Conservation (phyloP, 192 early-diverging fungal genomes). For the Coemansia sp. region DNA sequence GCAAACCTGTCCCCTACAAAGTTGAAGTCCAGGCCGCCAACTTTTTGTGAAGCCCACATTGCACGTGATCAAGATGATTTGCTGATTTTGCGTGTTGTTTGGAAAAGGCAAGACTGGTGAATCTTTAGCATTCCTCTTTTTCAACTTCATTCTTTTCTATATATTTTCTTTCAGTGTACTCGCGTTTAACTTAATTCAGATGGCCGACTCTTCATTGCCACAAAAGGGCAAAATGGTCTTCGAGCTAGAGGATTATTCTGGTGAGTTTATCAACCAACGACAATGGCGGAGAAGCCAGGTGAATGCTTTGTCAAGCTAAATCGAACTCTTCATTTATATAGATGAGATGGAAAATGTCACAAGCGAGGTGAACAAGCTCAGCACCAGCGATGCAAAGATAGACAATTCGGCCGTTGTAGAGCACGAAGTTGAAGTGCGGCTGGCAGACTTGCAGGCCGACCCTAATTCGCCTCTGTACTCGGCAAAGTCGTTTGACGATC, state of each 20-base stretch:
- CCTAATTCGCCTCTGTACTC: constrained; percentile 76
- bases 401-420: constrained; percentile 7
- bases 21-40: not conserved
- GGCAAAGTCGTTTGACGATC: constrained; percentile 74
- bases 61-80: not conserved
- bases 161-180: constrained; percentile 4
- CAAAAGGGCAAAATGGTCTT: constrained; percentile 32
- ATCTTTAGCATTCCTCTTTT: not conserved
- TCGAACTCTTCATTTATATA: constrained; percentile 5
- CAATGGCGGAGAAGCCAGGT: not conserved
- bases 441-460: constrained; percentile 68
- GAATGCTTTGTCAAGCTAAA: not conserved
- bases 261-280: not conserved
- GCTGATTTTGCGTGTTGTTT: not conserved
- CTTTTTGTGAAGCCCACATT: not conserved
- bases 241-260: constrained; percentile 31
- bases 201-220: constrained; percentile 7
- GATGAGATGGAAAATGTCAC: constrained; percentile 35
- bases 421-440: constrained; percentile 61
- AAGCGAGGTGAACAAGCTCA: constrained; percentile 16
- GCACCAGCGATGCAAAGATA: constrained; percentile 3
- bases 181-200: not conserved
- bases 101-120: not conserved
- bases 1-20: constrained; percentile 27
- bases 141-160: not conserved